phyloP scores from a whole-genome alignment of 1,284 basidiomycete species.

The Tilletia indica region DNA sequence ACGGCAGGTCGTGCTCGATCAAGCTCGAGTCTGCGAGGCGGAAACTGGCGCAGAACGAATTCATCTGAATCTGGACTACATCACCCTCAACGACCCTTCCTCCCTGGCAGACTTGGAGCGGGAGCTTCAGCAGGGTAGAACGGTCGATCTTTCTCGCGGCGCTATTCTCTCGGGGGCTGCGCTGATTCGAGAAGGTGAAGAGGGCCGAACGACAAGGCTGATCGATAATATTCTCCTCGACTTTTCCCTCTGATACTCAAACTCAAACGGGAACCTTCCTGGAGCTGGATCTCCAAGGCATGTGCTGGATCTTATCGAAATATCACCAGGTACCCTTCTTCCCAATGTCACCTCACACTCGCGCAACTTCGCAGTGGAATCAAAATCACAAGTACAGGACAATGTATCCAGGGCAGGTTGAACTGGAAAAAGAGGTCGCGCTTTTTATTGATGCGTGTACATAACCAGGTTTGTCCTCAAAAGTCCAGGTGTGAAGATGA shows the following conservation, averaged over 20 bases:
- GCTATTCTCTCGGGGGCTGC: conserved; percentile 84
- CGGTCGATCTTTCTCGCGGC: conserved; percentile 56
- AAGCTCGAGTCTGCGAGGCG: conserved; percentile 55
- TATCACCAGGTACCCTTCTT: too few relatives aligned
- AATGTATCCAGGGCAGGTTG: too few relatives aligned
- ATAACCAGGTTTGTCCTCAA: too few relatives aligned
- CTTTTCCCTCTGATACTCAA: conserved; percentile 38
- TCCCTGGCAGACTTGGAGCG: conserved; percentile 62
- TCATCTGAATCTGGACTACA: conserved; percentile 73
- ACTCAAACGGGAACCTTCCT: too few relatives aligned
- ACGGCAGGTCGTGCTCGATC: conserved; percentile 34
- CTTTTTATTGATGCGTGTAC: too few relatives aligned
- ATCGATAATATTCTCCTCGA: conserved; percentile 90
- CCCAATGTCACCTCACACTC: too few relatives aligned
- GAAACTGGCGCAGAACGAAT: conserved; percentile 58
- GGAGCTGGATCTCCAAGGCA: too few relatives aligned
- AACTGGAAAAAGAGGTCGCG: too few relatives aligned
- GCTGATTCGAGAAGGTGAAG: conserved; percentile 63
- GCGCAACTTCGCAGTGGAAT: too few relatives aligned
- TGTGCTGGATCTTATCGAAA: too few relatives aligned
- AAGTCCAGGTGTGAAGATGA: too few relatives aligned
- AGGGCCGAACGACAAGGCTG: conserved; percentile 72
- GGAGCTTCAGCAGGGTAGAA: conserved; percentile 60
- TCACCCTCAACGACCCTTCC: conserved; percentile 80
- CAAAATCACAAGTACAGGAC: too few relatives aligned